Evolutionary conservation across 2,329 filamentous ascomycete species (phyloP).

Genomic region (Penicillium sp.): DNA sequence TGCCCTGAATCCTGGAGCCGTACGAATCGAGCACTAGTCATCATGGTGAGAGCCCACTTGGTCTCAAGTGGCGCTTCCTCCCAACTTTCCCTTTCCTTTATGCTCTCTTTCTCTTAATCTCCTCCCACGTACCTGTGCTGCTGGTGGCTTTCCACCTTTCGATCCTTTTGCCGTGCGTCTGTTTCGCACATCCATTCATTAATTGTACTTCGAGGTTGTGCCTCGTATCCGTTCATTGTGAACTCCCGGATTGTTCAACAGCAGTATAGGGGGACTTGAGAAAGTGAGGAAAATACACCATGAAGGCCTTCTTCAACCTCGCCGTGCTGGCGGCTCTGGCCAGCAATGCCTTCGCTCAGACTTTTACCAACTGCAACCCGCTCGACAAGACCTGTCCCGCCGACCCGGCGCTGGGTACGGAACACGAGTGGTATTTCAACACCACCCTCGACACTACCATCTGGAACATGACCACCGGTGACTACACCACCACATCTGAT

Average conservation of each 20-base stretch:
- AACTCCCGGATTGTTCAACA: constrained; percentile 1
- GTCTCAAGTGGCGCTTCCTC: constrained; percentile 5
- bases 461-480: constrained; percentile 69
- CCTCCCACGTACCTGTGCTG: constrained; percentile 10
- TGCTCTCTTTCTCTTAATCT: constrained; percentile 3
- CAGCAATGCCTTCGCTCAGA: constrained; percentile 60
- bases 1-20: neutral
- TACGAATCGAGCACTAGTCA: constrained; percentile 13
- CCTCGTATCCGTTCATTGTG: constrained; percentile 21
- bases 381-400: constrained; percentile 67
- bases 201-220: constrained; percentile 15
- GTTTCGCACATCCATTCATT: constrained; percentile 31
- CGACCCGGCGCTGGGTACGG: constrained; percentile 66
- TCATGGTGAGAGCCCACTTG: constrained; percentile 12
- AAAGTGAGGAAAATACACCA: constrained; percentile 13
- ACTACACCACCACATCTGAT: constrained; percentile 52
- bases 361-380: constrained; percentile 75
- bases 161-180: constrained; percentile 26
- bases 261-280: constrained; percentile 3
- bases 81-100: constrained; percentile 3
- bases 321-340: constrained; percentile 30
- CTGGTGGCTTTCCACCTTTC: constrained; percentile 19
- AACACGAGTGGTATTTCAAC: constrained; percentile 65
- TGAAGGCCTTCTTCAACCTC: constrained; percentile 28
- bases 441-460: constrained; percentile 55